Conservation (phyloP, 257 asterid genomes). For the Nicotiana knightiana region DNA sequence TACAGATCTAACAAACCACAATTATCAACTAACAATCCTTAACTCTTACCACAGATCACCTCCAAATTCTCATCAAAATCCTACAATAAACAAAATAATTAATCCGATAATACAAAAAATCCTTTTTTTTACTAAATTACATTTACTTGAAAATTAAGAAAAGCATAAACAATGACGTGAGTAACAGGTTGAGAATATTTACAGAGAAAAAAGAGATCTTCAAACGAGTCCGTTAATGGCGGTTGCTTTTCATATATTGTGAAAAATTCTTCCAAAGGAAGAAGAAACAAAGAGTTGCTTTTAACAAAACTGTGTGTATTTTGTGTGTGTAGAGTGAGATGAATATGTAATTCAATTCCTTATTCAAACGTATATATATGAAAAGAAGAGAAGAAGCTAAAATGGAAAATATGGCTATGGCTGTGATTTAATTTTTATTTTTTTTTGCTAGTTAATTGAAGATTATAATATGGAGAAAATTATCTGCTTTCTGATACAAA, state of each 20-base stretch:
- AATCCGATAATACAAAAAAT: background rate
- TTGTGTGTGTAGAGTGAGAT: background rate
- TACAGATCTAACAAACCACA: conserved; percentile 48
- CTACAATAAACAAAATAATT: conserved; percentile 14
- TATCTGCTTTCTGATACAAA: background rate
- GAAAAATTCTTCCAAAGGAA: conserved; percentile 5
- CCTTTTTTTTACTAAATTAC: conserved; percentile 20
- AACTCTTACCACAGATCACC: conserved; percentile 55
- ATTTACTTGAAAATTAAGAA: conserved; percentile 50
- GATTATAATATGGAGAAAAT: background rate
- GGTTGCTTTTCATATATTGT: background rate
- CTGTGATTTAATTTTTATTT: background rate
- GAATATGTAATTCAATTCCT: background rate
- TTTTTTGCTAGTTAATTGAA: background rate
- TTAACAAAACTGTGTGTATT: background rate
- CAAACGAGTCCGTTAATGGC: conserved; percentile 1
- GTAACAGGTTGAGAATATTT: conserved; percentile 14
- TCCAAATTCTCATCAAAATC: conserved; percentile 29
- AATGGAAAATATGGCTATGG: background rate
- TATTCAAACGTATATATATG: background rate
- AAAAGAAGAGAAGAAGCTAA: background rate
- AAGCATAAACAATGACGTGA: conserved; percentile 12
- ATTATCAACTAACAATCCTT: conserved; percentile 25
- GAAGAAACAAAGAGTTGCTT: conserved; percentile 3
- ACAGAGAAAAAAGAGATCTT: conserved; percentile 20